These are phyloP conservation scores for Bromus sterilis DNA, from an alignment of 176 grass and related monocot genomes.

Conservation along the genomic window DNA sequence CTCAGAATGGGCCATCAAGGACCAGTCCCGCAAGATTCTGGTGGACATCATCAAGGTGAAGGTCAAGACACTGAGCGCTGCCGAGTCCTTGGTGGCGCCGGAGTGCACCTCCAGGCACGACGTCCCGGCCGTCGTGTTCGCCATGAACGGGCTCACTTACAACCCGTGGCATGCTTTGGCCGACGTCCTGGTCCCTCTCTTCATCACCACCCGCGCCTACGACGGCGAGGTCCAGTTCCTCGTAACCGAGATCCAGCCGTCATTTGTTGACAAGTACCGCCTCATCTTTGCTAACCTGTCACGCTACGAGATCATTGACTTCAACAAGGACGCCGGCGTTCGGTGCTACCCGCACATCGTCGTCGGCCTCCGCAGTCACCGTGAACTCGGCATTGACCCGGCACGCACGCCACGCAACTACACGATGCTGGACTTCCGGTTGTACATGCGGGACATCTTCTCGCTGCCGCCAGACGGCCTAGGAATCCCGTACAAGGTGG, in stretches of 20 bases:
- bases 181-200: conserved; percentile 65
- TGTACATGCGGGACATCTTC: conserved; percentile 45
- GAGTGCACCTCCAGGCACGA: conserved; percentile 35
- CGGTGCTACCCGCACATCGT: conserved; percentile 52
- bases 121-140: conserved; percentile 49
- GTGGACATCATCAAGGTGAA: conserved; percentile 38
- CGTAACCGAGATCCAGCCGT: conserved; percentile 39
- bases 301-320: conserved; percentile 42
- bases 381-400: conserved; percentile 55
- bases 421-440: conserved; percentile 50
- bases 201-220: conserved; percentile 37
- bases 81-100: conserved; percentile 28
- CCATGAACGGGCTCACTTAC: conserved; percentile 58
- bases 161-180: conserved; percentile 68
- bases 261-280: conserved; percentile 56
- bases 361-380: conserved; percentile 55
- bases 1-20: conserved; percentile 51
- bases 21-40: conserved; percentile 57
- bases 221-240: conserved; percentile 65
- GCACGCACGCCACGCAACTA: conserved; percentile 36
- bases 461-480: conserved; percentile 3
- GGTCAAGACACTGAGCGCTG: conserved; percentile 25
- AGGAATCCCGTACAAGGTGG: conserved; percentile 31
- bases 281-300: conserved; percentile 49
- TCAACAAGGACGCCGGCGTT: conserved; percentile 28